Percentiles rank a stretch among this genome's conserved stretches.
Evolutionary conservation across 78 protist genomes (phyloP).

Genomic region (Pigoraptor vietnamica): DNA sequence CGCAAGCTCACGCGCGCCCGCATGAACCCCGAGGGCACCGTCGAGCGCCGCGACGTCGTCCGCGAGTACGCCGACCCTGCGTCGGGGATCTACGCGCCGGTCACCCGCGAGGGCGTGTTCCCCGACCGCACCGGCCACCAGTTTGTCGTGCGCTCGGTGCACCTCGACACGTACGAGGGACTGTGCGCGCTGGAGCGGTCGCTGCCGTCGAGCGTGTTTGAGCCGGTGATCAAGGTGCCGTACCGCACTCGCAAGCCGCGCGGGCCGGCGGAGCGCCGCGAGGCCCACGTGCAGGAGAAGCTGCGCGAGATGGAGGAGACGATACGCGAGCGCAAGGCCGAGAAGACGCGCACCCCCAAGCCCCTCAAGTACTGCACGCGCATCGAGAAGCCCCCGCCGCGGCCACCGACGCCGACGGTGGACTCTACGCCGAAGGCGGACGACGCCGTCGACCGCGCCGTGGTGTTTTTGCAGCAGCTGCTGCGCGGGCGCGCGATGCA

Average conservation of each 20-base stretch:
- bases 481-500: too few species aligned
- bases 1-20: conserved; percentile 52
- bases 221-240: too few species aligned
- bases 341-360: too few species aligned
- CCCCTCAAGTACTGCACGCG: too few species aligned
- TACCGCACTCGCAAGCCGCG: too few species aligned
- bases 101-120: conserved; percentile 11
- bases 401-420: conserved; percentile 46
- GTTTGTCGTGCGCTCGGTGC: background rate
- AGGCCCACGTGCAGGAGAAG: too few species aligned
- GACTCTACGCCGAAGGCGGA: conserved; percentile 13
- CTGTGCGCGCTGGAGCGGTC: background rate
- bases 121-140: background rate
- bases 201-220: too few species aligned
- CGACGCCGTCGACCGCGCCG: conserved; percentile 22
- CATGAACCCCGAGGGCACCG: background rate
- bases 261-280: too few species aligned
- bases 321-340: too few species aligned
- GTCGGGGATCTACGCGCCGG: conserved; percentile 41
- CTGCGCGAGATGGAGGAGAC: too few species aligned
- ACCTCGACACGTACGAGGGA: background rate
- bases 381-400: conserved; percentile 12
- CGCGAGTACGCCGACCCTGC: conserved; percentile 35
- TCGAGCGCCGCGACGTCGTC: conserved; percentile 37
- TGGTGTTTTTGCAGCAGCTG: conserved; percentile 58